These are phyloP conservation scores for Kalmanozyma brasiliensis DNA, from an alignment of 1,284 basidiomycete species.

Conservation along the genomic window DNA sequence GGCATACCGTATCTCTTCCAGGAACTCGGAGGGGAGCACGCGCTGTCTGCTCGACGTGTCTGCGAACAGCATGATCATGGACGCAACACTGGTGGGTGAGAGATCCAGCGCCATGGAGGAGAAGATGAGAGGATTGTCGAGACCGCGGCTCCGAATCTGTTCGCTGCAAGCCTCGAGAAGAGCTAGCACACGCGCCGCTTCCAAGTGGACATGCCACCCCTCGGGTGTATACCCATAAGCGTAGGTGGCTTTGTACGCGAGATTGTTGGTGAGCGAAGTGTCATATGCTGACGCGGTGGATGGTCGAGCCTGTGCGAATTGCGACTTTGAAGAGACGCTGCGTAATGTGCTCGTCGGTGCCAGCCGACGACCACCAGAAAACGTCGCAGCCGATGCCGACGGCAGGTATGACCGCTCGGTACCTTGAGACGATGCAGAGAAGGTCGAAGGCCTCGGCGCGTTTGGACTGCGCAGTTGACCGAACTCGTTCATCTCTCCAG, in stretches of 20 bases:
- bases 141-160: conserved; percentile 59
- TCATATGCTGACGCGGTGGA: conserved; percentile 6
- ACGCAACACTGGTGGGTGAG: conserved; percentile 47
- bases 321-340: conserved; percentile 5
- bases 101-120: conserved; percentile 66
- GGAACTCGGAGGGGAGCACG: conserved; percentile 26
- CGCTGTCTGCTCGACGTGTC: conserved; percentile 14
- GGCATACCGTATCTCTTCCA: conserved; percentile 60
- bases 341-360: conserved; percentile 7
- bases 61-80: conserved; percentile 51
- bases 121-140: conserved; percentile 64
- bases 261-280: background rate
- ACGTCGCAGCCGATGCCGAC: conserved; percentile 6
- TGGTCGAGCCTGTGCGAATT: conserved; percentile 1
- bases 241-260: conserved; percentile 11
- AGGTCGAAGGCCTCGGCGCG: conserved; percentile 4
- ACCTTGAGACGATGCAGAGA: conserved; percentile 9
- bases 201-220: conserved; percentile 55
- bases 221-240: conserved; percentile 59
- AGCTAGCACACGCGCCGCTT: conserved; percentile 34
- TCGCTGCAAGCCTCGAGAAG: conserved; percentile 53
- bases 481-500: conserved; percentile 22
- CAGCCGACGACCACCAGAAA: conserved; percentile 8
- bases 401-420: background rate
- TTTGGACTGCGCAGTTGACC: conserved; percentile 11